phyloP scores from a whole-genome alignment of 2,329 filamentous ascomycete species.

The Aspergillus udagawae region DNA sequence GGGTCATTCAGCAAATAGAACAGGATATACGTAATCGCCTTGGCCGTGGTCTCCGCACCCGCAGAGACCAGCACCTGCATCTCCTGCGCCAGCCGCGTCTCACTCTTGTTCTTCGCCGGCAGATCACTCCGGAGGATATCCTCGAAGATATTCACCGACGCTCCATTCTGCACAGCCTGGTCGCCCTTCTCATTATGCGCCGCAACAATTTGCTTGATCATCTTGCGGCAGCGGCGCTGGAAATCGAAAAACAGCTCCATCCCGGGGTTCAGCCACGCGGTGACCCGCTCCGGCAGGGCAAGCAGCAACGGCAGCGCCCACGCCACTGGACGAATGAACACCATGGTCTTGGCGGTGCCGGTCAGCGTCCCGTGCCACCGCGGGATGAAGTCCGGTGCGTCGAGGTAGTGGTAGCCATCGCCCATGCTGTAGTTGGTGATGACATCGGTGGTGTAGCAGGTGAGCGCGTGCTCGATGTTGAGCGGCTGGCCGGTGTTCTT shows the following conservation, averaged over 20 bases:
- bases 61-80: slow-evolving; percentile 26
- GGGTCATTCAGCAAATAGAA: slow-evolving; percentile 21
- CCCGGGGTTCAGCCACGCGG: slow-evolving; percentile 18
- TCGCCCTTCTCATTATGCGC: slow-evolving; percentile 2
- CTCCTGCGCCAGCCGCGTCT: slow-evolving; percentile 28
- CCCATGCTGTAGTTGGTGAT: slow-evolving; percentile 43
- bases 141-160: slow-evolving; percentile 26
- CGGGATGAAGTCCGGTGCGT: slow-evolving; percentile 27
- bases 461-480: slow-evolving; percentile 30
- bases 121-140: slow-evolving; percentile 24
- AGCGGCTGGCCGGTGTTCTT: slow-evolving; percentile 14
- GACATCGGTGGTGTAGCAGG: slow-evolving; percentile 43
- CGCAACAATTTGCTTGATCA: slow-evolving; percentile 10
- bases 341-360: slow-evolving; percentile 18
- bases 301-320: slow-evolving; percentile 19
- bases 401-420: slow-evolving; percentile 28
- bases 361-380: slow-evolving; percentile 27
- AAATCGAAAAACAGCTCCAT: slow-evolving; percentile 19
- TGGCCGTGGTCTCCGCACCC: slow-evolving; percentile 32
- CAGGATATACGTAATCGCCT: slow-evolving; percentile 16
- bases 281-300: slow-evolving; percentile 15
- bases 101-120: slow-evolving; percentile 32
- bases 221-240: slow-evolving; percentile 12
- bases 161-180: neutral
- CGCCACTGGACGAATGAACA: slow-evolving; percentile 19